Conservation (phyloP, 352 stramenopile species). For the Phytopythium aichiense region DNA sequence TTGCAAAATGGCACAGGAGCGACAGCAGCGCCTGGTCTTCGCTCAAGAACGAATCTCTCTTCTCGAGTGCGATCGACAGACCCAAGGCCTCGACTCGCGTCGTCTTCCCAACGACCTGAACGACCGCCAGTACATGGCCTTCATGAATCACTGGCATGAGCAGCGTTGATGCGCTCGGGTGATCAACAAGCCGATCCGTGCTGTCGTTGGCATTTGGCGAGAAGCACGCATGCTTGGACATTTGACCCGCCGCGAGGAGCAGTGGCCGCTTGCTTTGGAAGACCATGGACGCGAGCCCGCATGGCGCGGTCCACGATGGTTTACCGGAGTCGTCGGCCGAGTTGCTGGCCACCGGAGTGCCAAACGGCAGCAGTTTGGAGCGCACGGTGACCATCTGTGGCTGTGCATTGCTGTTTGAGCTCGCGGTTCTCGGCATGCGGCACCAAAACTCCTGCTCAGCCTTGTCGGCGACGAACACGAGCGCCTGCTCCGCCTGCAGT, state of each 20-base stretch:
- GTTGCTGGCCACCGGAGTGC: not conserved
- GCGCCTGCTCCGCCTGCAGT: constrained; percentile 51
- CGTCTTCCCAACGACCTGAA: constrained; percentile 67
- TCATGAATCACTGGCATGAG: constrained; percentile 48
- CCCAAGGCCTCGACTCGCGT: constrained; percentile 53
- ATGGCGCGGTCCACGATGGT: constrained; percentile 15
- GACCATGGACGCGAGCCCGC: constrained; percentile 59
- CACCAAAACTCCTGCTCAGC: constrained; percentile 79
- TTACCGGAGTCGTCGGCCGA: not conserved
- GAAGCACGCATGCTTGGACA: constrained; percentile 41
- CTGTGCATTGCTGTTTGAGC: constrained; percentile 4
- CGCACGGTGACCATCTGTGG: constrained; percentile 31
- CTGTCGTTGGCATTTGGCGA: constrained; percentile 46
- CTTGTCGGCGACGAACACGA: constrained; percentile 68
- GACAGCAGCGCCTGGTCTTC: constrained; percentile 57
- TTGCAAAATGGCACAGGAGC: constrained; percentile 53
- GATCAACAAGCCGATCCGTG: constrained; percentile 50
- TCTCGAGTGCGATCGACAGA: constrained; percentile 56
- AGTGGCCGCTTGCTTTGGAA: constrained; percentile 64
- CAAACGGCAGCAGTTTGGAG: constrained; percentile 35
- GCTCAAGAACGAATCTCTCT: constrained; percentile 44
- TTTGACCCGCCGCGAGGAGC: constrained; percentile 46
- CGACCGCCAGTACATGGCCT: constrained; percentile 31
- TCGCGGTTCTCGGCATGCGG: constrained; percentile 27
- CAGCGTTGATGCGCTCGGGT: constrained; percentile 56